Evolutionary conservation across 2,329 filamentous ascomycete species (phyloP), one percentile per base, ranked within the genome.

Genomic region (Venturia effusa): DNA sequence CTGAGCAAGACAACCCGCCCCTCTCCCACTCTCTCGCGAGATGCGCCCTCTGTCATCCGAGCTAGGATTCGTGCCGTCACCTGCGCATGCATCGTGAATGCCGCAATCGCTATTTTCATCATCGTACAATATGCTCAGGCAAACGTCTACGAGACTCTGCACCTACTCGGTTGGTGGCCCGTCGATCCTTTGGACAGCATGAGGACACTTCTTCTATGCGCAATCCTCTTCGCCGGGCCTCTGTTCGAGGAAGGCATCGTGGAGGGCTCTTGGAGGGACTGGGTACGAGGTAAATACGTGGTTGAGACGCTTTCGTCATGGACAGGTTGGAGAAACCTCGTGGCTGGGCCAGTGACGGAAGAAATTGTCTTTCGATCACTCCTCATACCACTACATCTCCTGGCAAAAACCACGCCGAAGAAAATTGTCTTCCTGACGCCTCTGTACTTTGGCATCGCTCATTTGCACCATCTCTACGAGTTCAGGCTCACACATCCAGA

Each of bases 391-490:
- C 81, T 97, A 13, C 87, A 97, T 71, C 78, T 97, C 37, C 79
- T 92, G 61, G 86, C 91, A 4, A 64, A 63, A 10, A 51, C 41
- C 17, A 51, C 30, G 45, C 59, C 65, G 64, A 62, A 60, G 64
- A 48, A 64, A 48, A 91, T 90, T 67, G 84, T 96, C 71, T 91
- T 96, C 76, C 78, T 90, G 13, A 90, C 90, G 1, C 93, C 93
- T 7, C 78, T 97, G 13, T 88, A 96, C 74, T 97, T 97, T 72
- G 93, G 93, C 61, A 85, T 96, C 55, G 92, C 94, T 8, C 94
- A 99, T 76, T 76, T 96, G 59, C 93, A 99, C 76, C 94, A 99
- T 77, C 91, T 96, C 74, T 96, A 96, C 78, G 94, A 97, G 77
- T 96, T 96, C 75, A 84, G 88, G 64, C 80, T 96, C 64, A 90